These are phyloP conservation scores for Sclerotinia glacialis DNA, from an alignment of 2,329 filamentous ascomycete genomes.

Conservation along the genomic window DNA sequence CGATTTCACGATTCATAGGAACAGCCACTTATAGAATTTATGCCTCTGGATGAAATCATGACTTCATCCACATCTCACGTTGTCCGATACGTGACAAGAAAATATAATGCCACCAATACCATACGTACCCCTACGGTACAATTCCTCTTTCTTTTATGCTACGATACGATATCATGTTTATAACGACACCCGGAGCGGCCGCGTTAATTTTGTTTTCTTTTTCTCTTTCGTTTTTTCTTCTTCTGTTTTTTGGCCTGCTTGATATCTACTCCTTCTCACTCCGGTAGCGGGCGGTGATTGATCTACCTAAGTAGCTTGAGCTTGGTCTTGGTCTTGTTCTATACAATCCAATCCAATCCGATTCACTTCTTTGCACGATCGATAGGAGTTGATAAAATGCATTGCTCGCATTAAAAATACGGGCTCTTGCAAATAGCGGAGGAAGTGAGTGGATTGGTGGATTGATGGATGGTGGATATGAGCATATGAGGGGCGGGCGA, in stretches of 20 bases:
- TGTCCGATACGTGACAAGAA: neutral
- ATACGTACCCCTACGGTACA: neutral
- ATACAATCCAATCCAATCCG: neutral
- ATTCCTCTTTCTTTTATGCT: neutral
- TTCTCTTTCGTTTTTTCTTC: neutral
- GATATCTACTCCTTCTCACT: neutral
- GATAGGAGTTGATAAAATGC: no score
- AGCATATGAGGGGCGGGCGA: neutral
- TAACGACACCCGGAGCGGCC: slow-evolving; percentile 1
- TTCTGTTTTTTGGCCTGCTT: neutral
- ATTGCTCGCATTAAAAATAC: no score
- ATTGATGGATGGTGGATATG: neutral
- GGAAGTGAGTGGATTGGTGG: no score
- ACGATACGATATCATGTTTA: slow-evolving; percentile 16
- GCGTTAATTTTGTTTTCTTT: neutral
- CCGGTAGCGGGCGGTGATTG: no score
- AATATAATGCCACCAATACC: neutral
- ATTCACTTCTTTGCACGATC: neutral
- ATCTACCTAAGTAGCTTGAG: neutral
- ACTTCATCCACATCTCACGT: neutral
- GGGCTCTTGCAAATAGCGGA: no score
- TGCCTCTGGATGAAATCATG: slow-evolving; percentile 10
- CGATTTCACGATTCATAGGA: neutral
- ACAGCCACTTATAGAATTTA: slow-evolving; percentile 11
- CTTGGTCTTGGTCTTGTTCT: neutral